Conservation (phyloP, 2,329 filamentous ascomycete genomes). For the Fusarium continuum region DNA sequence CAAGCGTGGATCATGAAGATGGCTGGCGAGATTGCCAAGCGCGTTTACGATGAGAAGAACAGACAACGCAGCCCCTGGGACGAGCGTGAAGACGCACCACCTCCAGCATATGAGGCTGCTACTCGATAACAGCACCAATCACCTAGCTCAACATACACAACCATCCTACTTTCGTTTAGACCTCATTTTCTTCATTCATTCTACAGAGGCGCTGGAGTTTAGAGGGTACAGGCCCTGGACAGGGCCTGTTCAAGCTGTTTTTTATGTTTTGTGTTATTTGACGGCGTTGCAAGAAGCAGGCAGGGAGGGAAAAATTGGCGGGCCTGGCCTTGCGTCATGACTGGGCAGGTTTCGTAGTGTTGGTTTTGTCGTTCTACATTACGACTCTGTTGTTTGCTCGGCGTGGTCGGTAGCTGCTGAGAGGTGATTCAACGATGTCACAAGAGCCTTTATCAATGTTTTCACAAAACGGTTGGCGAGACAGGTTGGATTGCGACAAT, state of each 20-base stretch:
- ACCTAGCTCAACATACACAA: slow-evolving; percentile 23
- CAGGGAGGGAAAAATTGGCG: slow-evolving; percentile 36
- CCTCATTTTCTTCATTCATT: slow-evolving; percentile 24
- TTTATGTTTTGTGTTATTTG: slow-evolving; percentile 30
- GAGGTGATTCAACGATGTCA: slow-evolving; percentile 27
- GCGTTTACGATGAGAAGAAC: slow-evolving; percentile 87
- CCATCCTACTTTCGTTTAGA: slow-evolving; percentile 34
- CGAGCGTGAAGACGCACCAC: slow-evolving; percentile 65
- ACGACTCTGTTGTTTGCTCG: slow-evolving; percentile 26
- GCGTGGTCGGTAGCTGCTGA: slow-evolving; percentile 26
- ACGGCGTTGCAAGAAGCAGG: slow-evolving; percentile 36
- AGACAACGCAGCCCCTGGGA: slow-evolving; percentile 53
- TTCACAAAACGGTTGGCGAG: slow-evolving; percentile 18
- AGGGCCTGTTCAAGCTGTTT: slow-evolving; percentile 19
- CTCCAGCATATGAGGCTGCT: slow-evolving; percentile 68
- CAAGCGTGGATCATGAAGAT: slow-evolving; percentile 93
- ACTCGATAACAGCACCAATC: slow-evolving; percentile 47
- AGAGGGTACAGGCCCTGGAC: slow-evolving; percentile 22
- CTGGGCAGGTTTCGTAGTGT: slow-evolving; percentile 21
- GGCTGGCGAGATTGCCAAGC: slow-evolving; percentile 87
- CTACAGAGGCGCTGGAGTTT: slow-evolving; percentile 38
- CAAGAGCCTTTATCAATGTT: slow-evolving; percentile 25
- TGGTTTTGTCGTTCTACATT: slow-evolving; percentile 18
- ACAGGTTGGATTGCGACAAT: not conserved
- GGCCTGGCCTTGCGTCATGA: slow-evolving; percentile 30